Conservation (phyloP, 345 rosid species). For the Noccaea bulbosa region DNA sequence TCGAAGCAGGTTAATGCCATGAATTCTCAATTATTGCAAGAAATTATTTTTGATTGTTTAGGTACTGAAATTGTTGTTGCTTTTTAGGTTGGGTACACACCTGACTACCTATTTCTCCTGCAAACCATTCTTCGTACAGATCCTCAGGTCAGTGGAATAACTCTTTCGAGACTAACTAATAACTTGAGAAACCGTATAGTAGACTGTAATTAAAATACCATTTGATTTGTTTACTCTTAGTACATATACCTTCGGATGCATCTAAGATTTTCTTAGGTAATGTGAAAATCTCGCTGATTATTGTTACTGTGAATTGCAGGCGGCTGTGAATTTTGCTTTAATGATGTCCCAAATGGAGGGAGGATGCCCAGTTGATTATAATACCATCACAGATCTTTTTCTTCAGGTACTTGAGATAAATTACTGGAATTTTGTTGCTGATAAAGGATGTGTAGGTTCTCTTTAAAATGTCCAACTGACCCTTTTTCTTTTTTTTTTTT, state of each 20-base stretch:
- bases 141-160: conserved; percentile 73
- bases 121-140: conserved; percentile 98
- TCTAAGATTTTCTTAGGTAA: background rate
- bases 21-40: background rate
- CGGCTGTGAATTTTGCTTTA: conserved; percentile 97
- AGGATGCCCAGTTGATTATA: conserved; percentile 98
- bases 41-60: background rate
- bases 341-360: conserved; percentile 99
- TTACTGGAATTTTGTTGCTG: background rate
- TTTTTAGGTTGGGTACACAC: conserved; percentile 93
- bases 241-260: background rate
- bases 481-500: background rate
- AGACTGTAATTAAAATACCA: background rate
- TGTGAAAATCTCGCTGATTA: background rate
- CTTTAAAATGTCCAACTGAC: background rate
- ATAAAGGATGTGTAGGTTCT: background rate
- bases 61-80: conserved; percentile 17
- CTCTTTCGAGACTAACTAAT: background rate
- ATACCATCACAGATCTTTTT: conserved; percentile 97
- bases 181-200: background rate
- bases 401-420: conserved; percentile 70
- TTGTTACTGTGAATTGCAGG: conserved; percentile 50
- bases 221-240: background rate
- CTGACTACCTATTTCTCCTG: conserved; percentile 97
- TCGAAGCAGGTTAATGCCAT: conserved; percentile 80